Evolutionary conservation across 805 yeast genomes (phyloP).

Genomic region (Wickerhamiella vanderwaltii): DNA sequence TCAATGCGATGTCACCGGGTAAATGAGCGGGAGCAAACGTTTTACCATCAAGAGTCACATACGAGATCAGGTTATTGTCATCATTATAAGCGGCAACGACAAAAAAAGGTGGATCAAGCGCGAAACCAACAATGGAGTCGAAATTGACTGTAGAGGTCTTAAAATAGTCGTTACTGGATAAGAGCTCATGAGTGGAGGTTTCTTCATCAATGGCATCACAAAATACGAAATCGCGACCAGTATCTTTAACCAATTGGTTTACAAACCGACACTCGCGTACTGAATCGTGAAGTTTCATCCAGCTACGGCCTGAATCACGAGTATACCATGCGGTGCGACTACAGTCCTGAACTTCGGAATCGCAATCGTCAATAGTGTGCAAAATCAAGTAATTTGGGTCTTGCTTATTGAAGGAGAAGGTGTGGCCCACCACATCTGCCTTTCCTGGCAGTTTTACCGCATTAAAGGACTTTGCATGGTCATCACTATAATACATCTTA

Average conservation of each 20-base stretch:
- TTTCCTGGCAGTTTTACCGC: conserved; percentile 40
- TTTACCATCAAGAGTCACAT: conserved; percentile 66
- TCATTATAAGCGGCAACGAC: conserved; percentile 52
- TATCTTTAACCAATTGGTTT: conserved; percentile 39
- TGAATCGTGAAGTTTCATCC: conserved; percentile 41
- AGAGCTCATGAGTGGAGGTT: conserved; percentile 19
- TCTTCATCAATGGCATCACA: conserved; percentile 37
- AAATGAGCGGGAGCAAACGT: conserved; percentile 67
- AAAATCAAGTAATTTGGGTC: conserved; percentile 51
- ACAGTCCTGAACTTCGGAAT: conserved; percentile 38
- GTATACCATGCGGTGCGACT: conserved; percentile 48
- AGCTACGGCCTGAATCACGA: conserved; percentile 52
- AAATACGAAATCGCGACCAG: conserved; percentile 42
- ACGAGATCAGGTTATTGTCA: conserved; percentile 48
- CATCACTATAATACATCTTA: conserved; percentile 44
- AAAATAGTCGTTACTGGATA: conserved; percentile 47
- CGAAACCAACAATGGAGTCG: conserved; percentile 57
- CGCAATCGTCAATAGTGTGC: conserved; percentile 53
- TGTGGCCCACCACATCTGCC: conserved; percentile 32
- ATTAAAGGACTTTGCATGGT: conserved; percentile 53
- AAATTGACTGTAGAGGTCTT: conserved; percentile 30
- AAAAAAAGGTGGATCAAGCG: conserved; percentile 55
- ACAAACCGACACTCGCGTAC: conserved; percentile 56
- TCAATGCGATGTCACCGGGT: conserved; percentile 47
- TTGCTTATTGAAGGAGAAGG: conserved; percentile 49